Base-by-base conservation (phyloP, 116 monocot genomes). In the Phalaenopsis hybrid region DNA sequence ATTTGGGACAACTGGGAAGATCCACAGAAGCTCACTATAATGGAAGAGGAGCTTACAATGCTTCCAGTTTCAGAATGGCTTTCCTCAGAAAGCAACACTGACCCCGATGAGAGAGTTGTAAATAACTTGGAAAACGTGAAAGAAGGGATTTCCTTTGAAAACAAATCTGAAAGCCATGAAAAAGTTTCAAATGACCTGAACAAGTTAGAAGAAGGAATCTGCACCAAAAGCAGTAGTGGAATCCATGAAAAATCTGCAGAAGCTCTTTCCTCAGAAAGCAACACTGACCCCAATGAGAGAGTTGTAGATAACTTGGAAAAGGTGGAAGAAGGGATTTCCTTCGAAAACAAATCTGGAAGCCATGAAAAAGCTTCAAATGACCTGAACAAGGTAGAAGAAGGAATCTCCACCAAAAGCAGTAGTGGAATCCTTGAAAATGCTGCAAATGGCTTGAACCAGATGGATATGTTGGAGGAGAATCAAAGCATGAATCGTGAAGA, bases 1-100 rank as follows among this genome's bases (percentile, higher is more conserved):
- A 82, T 89, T 73, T 69, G 49, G 6, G 84, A 84, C 52, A 86
- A 89, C 34, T 89, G 89, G 89, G 82, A 86, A 0, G 51, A 63
- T 49, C 80, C 81, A 41, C 45, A 81, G 49, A 52, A 63, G 51
- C 86, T 82, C 77, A 82, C 45, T 12, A 34, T 89, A 80, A 23
- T 72, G 23, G 86, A 88, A 49, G 84, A 83, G 74, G 44, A 21
- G 37, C 23, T 65, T 23, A 8, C 82, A 33, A 16, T 63, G 13
- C 21, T 43, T 46, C 10, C 23, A 17, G 21, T 37, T 0, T 78
- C 44, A 10, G 59, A 83, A 8, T 44, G 0, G 43, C 25, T 34
- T 23, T 0, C 55, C 25, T 23, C 77, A 12, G 80, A 73, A 12
- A 79, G 37, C 28, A 52, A 46, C 17, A 8, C 28, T 0, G 63